Percentiles rank a stretch among this genome's conserved stretches.
phyloP scores from a whole-genome alignment of 495 filamentous ascomycete species.

The Hypoxylon trugodes region DNA sequence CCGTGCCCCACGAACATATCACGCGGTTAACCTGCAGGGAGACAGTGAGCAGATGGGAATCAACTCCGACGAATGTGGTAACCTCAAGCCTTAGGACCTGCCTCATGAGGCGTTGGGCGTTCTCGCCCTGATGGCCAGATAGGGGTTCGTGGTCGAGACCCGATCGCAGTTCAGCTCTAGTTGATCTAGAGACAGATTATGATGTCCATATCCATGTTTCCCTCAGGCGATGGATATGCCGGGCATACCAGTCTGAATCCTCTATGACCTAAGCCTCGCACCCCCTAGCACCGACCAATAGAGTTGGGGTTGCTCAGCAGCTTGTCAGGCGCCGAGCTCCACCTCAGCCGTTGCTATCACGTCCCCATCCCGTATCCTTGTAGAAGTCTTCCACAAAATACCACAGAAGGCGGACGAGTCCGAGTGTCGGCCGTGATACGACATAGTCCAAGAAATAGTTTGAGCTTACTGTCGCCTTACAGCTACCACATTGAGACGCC shows the following conservation, averaged over 20 bases:
- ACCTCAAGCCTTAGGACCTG: slow-evolving; percentile 33
- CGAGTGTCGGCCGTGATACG: slow-evolving; percentile 34
- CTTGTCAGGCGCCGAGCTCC: slow-evolving; percentile 42
- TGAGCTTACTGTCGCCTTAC: slow-evolving; percentile 29
- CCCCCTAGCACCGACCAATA: slow-evolving; percentile 28
- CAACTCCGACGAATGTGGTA: slow-evolving; percentile 22
- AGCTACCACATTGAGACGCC: slow-evolving; percentile 37
- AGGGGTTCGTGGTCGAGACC: slow-evolving; percentile 32
- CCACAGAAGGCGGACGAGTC: slow-evolving; percentile 28
- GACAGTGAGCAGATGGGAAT: slow-evolving; percentile 10
- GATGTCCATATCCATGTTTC: slow-evolving; percentile 14
- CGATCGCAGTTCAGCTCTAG: slow-evolving; percentile 30
- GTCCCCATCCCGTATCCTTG: slow-evolving; percentile 24
- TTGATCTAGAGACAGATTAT: slow-evolving; percentile 22
- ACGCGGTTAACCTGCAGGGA: slow-evolving; percentile 19
- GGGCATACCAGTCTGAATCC: slow-evolving; percentile 21
- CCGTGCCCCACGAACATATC: slow-evolving; percentile 5
- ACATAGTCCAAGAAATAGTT: slow-evolving; percentile 27
- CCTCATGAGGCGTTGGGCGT: slow-evolving; percentile 35
- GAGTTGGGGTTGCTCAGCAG: slow-evolving; percentile 38
- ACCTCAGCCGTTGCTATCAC: slow-evolving; percentile 35
- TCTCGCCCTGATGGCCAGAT: slow-evolving; percentile 29
- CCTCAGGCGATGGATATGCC: slow-evolving; percentile 26
- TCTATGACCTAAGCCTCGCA: slow-evolving; percentile 30
- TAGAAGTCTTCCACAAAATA: slow-evolving; percentile 17